phyloP scores from a whole-genome alignment of 1,284 basidiomycete species.

The Chondrostereum purpureum region DNA sequence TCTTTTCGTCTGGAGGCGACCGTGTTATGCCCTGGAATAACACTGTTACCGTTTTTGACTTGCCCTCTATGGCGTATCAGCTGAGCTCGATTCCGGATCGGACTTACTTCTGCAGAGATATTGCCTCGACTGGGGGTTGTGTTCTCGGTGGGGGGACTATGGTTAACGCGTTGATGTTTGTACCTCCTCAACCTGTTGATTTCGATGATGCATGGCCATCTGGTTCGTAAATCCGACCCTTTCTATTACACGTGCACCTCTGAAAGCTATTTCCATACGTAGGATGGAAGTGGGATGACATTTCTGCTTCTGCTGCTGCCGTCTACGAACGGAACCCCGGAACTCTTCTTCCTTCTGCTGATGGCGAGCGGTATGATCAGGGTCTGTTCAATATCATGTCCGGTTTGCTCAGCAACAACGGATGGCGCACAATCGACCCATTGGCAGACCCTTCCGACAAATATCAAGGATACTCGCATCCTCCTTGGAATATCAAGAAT shows the following conservation, averaged over 20 bases:
- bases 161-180: neutral
- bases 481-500: constrained; percentile 1
- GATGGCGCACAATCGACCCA: neutral
- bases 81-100: too few species aligned
- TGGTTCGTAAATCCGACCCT: neutral
- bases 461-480: neutral
- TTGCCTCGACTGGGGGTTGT: too few species aligned
- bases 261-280: neutral
- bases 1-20: too few species aligned
- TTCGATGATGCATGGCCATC: neutral
- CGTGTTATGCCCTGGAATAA: too few species aligned
- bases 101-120: too few species aligned
- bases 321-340: neutral
- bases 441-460: neutral
- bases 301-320: neutral
- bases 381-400: neutral
- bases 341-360: neutral
- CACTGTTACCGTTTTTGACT: too few species aligned
- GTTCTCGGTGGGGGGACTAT: too few species aligned
- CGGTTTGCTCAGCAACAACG: neutral
- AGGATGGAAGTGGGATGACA: neutral
- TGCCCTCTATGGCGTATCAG: too few species aligned
- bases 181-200: neutral
- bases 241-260: neutral
- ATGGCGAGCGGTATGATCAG: neutral